A percentile compares a stretch with the other conserved stretches of the same genome.
Evolutionary conservation across 1,139 yeast species (phyloP).

Genomic region (Scheffersomyces segobiensis): DNA sequence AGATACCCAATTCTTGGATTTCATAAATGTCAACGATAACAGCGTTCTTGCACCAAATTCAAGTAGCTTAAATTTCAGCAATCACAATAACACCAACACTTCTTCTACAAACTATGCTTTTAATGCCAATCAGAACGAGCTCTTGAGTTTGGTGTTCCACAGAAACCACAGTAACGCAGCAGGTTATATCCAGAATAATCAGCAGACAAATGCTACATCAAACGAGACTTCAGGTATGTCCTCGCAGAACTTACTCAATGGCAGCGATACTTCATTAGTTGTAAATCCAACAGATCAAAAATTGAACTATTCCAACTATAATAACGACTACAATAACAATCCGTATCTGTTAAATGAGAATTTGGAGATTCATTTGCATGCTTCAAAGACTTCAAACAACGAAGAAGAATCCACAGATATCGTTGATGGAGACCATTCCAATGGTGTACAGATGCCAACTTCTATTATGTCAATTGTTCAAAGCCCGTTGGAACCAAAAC

Average conservation of each 20-base stretch:
- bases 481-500: slow-evolving; percentile 44
- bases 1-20: slow-evolving; percentile 57
- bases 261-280: slow-evolving; percentile 17
- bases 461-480: slow-evolving; percentile 50
- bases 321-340: slow-evolving; percentile 43
- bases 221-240: slow-evolving; percentile 15
- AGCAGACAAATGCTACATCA: slow-evolving; percentile 6
- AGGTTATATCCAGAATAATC: background rate
- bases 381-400: slow-evolving; percentile 24
- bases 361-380: slow-evolving; percentile 48
- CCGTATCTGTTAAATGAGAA: slow-evolving; percentile 44
- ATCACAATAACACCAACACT: slow-evolving; percentile 10
- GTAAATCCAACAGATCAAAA: slow-evolving; percentile 41
- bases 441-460: slow-evolving; percentile 42
- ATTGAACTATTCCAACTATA: slow-evolving; percentile 41
- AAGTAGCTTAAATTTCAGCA: background rate
- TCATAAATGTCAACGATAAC: slow-evolving; percentile 38
- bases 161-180: slow-evolving; percentile 23
- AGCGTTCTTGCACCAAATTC: slow-evolving; percentile 5
- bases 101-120: slow-evolving; percentile 13
- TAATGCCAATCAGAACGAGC: slow-evolving; percentile 32
- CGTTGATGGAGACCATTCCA: slow-evolving; percentile 36
- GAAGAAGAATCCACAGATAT: slow-evolving; percentile 36
- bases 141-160: slow-evolving; percentile 55
- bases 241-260: slow-evolving; percentile 22